These are phyloP conservation scores for Coemansia sp. DNA, from an alignment of 192 early-diverging fungal species.

Conservation along the genomic window DNA sequence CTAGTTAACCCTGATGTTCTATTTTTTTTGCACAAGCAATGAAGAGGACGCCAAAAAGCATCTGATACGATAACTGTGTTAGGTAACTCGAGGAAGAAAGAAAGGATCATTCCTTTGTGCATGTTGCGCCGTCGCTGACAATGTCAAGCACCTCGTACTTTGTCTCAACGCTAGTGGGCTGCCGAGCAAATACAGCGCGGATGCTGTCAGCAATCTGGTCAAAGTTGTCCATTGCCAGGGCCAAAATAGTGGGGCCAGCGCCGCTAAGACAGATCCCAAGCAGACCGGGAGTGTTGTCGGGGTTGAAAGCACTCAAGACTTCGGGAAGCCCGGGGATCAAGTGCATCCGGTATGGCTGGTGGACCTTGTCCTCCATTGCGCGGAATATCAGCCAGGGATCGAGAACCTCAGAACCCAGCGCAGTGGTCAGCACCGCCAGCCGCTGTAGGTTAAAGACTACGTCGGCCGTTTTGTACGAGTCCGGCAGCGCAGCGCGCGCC, in stretches of 20 bases:
- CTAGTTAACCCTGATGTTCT: too few relatives aligned
- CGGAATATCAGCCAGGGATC: slow-evolving; percentile 79
- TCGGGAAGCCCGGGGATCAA: slow-evolving; percentile 92
- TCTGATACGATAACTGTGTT: neutral
- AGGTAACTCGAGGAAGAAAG: neutral
- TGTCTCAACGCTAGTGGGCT: slow-evolving; percentile 39
- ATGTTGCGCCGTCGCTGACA: slow-evolving; percentile 47
- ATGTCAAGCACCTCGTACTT: slow-evolving; percentile 51
- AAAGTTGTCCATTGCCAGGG: slow-evolving; percentile 81
- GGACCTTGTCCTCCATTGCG: slow-evolving; percentile 95
- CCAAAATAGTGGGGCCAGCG: slow-evolving; percentile 95
- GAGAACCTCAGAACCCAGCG: slow-evolving; percentile 69
- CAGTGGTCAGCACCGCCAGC: slow-evolving; percentile 84
- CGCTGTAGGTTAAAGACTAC: slow-evolving; percentile 94
- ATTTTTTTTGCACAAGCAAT: neutral
- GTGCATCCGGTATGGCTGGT: slow-evolving; percentile 92
- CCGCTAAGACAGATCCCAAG: slow-evolving; percentile 93
- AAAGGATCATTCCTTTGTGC: slow-evolving; percentile 11
- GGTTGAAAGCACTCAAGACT: slow-evolving; percentile 74
- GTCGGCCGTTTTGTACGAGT: slow-evolving; percentile 72
- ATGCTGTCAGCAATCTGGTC: slow-evolving; percentile 71
- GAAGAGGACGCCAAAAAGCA: neutral
- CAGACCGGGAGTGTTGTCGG: slow-evolving; percentile 75
- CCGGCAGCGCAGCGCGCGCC: slow-evolving; percentile 84
- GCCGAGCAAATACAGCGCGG: slow-evolving; percentile 32